A percentile compares a stretch with the other conserved stretches of the same genome.
Evolutionary conservation across 2,329 filamentous ascomycete genomes (phyloP).

Genomic region (Fusarium buharicum): DNA sequence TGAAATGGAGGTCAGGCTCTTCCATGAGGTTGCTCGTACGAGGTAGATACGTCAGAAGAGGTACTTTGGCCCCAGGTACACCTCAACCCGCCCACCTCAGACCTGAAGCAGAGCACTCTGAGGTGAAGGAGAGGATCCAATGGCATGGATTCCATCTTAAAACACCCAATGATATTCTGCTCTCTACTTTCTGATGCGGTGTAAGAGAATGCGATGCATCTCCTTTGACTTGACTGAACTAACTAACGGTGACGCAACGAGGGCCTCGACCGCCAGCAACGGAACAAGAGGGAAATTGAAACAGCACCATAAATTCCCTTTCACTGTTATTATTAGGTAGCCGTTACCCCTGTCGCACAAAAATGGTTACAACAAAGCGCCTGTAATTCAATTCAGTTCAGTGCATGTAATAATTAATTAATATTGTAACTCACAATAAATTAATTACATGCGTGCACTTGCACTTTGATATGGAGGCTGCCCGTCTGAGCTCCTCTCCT

Average conservation of each 20-base stretch:
- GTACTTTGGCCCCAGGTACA: constrained; percentile 42
- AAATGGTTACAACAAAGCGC: constrained; percentile 12
- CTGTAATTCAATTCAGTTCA: constrained; percentile 29
- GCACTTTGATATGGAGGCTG: background rate
- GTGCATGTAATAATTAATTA: constrained; percentile 17
- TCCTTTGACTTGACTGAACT: constrained; percentile 4
- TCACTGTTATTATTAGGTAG: background rate
- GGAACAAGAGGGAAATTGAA: constrained; percentile 42
- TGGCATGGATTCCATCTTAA: constrained; percentile 2
- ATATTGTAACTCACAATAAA: constrained; percentile 34
- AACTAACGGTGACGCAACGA: constrained; percentile 31
- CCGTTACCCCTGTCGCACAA: constrained; percentile 32
- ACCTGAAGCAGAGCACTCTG: constrained; percentile 36
- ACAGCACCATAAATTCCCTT: constrained; percentile 31
- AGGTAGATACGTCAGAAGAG: constrained; percentile 45
- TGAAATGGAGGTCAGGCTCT: constrained; percentile 35
- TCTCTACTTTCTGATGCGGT: constrained; percentile 29
- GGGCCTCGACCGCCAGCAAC: constrained; percentile 26
- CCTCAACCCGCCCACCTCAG: constrained; percentile 3
- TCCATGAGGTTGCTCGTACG: constrained; percentile 35
- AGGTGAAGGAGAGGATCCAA: background rate
- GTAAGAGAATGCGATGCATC: constrained; percentile 30
- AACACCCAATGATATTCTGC: constrained; percentile 7
- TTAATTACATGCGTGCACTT: constrained; percentile 13
- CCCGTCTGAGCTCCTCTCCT: constrained; percentile 1